Evolutionary conservation across 2,329 filamentous ascomycete species (phyloP), one percentile per base, ranked within the genome.

Genomic region (Sclerotinia nivalis): DNA sequence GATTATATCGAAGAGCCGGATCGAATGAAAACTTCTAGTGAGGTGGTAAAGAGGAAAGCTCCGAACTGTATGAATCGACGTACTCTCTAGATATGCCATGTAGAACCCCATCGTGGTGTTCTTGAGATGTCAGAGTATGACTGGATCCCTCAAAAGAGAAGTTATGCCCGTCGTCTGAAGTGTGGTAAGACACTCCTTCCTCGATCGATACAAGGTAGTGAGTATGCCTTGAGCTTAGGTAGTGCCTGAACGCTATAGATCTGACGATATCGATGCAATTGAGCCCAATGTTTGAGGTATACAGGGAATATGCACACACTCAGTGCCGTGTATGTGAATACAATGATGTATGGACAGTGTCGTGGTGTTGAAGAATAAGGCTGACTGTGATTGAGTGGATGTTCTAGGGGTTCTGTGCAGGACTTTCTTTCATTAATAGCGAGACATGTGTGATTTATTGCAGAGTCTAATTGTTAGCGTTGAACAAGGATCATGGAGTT

Each of bases 361-460:
- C 74, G 76, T 78, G 74, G 73, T 77, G 74, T 75, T 73, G 75
- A 77, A 76, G 74, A 76, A 71, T 77, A 77, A 74, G 76, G 78
- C 77, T 78, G 74, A 76, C 75, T 71, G 60, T 69, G 73, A 74
- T 75, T 73, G 74, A 76, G 74, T 76, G 76, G 75, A 73, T 75
- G 75, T 74, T 75, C 76, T 76, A 77, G 74, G 75, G 75, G 73
- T 69, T 73, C 74, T 72, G 75, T 77, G 77, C 76, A 77, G 76
- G 75, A 78, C 73, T 76, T 75, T 77, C 76, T 70, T 83, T 82
- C 83, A 85, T 83, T 83, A 82, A 84, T 81, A 81, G 84, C 83
- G 84, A 87, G 83, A 84, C 84, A 86, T 84, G 84, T 86, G 85
- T 87, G 84, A 83, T 89, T 88, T 88, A 88, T 88, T 87, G 85